Evolutionary conservation across 2,329 filamentous ascomycete species (phyloP).

Genomic region (Neonectria neomacrospora): DNA sequence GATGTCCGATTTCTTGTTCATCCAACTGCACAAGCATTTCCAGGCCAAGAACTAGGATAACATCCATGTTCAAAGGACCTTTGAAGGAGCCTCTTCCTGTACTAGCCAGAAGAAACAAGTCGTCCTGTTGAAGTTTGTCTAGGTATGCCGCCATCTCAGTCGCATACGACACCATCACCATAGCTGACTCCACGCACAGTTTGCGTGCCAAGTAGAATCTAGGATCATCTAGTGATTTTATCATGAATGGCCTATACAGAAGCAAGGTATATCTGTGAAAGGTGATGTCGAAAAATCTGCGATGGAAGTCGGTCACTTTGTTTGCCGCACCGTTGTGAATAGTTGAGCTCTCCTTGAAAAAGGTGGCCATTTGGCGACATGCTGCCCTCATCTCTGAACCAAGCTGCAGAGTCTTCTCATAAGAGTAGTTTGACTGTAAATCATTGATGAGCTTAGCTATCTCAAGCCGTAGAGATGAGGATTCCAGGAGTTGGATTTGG

Average conservation of each 20-base stretch:
- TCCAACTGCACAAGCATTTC: background rate
- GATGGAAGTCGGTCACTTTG: background rate
- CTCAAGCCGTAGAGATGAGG: background rate
- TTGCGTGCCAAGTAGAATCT: background rate
- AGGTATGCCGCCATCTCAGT: background rate
- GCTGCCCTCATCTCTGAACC: background rate
- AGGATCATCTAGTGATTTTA: background rate
- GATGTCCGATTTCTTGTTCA: background rate
- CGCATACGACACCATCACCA: background rate
- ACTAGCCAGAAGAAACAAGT: background rate
- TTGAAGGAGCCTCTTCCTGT: background rate
- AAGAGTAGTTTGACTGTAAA: background rate
- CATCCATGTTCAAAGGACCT: background rate
- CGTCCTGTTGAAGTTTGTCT: background rate
- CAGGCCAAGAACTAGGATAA: background rate
- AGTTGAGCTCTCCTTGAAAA: background rate
- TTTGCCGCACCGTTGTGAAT: background rate
- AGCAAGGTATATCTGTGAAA: background rate
- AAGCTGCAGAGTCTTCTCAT: background rate
- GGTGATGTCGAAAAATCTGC: background rate
- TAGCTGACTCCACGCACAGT: background rate
- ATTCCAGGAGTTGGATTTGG: background rate
- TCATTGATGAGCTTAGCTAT: background rate
- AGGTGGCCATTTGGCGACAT: background rate
- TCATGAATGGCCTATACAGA: background rate